A percentile compares a stretch with the other conserved stretches of the same genome.
Evolutionary conservation across 2,329 filamentous ascomycete species (phyloP).

Genomic region (Epichloe gansuensis): DNA sequence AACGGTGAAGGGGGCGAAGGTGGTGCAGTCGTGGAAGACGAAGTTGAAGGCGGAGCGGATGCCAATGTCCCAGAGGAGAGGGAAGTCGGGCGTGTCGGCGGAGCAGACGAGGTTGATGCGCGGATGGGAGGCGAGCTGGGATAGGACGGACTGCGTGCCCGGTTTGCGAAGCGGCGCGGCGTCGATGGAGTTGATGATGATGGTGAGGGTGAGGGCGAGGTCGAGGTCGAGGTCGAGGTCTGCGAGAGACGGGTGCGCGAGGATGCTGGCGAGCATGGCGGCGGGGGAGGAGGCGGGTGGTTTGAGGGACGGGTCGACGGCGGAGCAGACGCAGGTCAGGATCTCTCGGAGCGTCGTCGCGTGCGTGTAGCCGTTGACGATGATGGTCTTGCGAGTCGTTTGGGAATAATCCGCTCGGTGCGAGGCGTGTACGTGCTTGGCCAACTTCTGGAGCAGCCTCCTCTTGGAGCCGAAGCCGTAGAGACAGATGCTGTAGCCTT

Average conservation of each 20-base stretch:
- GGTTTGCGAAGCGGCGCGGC: slow-evolving; percentile 60
- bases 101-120: slow-evolving; percentile 64
- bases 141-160: slow-evolving; percentile 56
- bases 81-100: slow-evolving; percentile 76
- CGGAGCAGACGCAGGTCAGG: slow-evolving; percentile 52
- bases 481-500: slow-evolving; percentile 79
- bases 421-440: slow-evolving; percentile 44
- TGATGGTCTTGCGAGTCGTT: slow-evolving; percentile 44
- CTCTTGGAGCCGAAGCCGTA: slow-evolving; percentile 92
- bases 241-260: slow-evolving; percentile 40
- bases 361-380: slow-evolving; percentile 75
- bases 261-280: slow-evolving; percentile 54
- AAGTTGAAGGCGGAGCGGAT: slow-evolving; percentile 76
- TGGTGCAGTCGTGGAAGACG: slow-evolving; percentile 87
- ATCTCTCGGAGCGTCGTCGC: slow-evolving; percentile 56
- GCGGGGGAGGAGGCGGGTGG: slow-evolving; percentile 49
- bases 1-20: slow-evolving; percentile 58
- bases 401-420: slow-evolving; percentile 21
- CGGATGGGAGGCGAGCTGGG: slow-evolving; percentile 62
- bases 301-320: slow-evolving; percentile 39
- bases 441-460: slow-evolving; percentile 60
- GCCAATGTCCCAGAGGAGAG: slow-evolving; percentile 78
- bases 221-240: slow-evolving; percentile 19
- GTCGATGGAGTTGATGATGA: slow-evolving; percentile 82
- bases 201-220: slow-evolving; percentile 34